Evolutionary conservation across 805 yeast genomes (phyloP), one percentile per base, ranked within the genome.

Genomic region (Monosporozyma yasuniensis): DNA sequence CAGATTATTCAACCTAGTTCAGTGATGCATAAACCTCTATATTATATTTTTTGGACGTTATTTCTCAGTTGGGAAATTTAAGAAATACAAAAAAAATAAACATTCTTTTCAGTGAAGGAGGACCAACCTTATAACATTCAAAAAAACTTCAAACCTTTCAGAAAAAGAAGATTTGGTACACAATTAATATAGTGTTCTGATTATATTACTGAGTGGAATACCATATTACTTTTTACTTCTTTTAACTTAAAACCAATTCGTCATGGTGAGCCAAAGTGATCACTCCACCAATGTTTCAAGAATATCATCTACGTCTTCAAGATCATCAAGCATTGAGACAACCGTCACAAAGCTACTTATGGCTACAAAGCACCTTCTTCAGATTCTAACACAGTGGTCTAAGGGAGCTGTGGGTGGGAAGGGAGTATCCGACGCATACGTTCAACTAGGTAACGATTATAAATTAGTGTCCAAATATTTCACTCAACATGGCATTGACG

Each of bases 401-500:
- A 75, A 79, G 53, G 80, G 79, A 21, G 74, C 77, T n/a, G 89
- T 87, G 5, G 76, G 83, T 22, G 98, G 90, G 44, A 78, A 79
- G 50, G 87, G 79, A 54, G 97, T 93, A 2, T 87, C 96, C 2
- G 87, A 89, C 59, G 85, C 89, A 3, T 93, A 88, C 64, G 99
- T 93, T 14, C 83, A 80, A 55, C 75, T 93, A 27, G 99, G 99
- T 0, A 93, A 90, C 61, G 97, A 91, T 66, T 93, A 89, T 72
- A 82, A 91, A 57, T 79, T 86, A 3, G 87, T 95, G 0, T 81
- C 90, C 21, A 76, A 87, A 52, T 86, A 95, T 2, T 90, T 91
- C 64, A 70, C 81, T 4, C 75, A 75, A 50, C 83, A 87, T 2
- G 95, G 95, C 0, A 80, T 93, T 4, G 90, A 85, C 56, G 83